Evolutionary conservation across 2,329 filamentous ascomycete genomes (phyloP), one percentile per base, ranked within the genome.

Genomic region (Scedosporium boydii): DNA sequence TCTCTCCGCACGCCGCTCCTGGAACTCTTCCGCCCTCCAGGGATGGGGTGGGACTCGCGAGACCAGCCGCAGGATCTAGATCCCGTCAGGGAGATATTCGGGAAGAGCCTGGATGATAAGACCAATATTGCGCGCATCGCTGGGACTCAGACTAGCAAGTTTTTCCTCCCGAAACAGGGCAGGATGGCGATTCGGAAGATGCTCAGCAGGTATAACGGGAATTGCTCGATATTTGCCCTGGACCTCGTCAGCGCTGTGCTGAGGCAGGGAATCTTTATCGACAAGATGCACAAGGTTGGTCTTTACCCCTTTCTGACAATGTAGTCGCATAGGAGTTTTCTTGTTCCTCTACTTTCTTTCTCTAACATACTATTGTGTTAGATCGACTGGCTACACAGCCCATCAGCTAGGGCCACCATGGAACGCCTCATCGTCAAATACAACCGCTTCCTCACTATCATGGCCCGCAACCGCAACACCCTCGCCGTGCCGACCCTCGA

Each of bases 301-400:
- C 4, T 5, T 38, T 21, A 4, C 4, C 6, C n/a, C 16, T 26
- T 57, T 10, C 7, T 18, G 5, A 2, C 34, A 2, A 38, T 12
- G 10, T 38, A 38, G 10, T 38, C 1, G 2, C 34, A 38, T 38
- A 14, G 10, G 34, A 1, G 12, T 38, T 38, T 1, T 12, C 10
- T 38, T 38, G 12, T 38, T 38, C 3, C 10, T 38, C 12, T 9
- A 9, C 27, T 6, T 21, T 6, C 42, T 23, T 29, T 14, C 21
- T 14, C 46, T 51, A 51, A n/a, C 14, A 16, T 23, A 38, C 14
- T 41, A 2, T 23, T 34, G 34, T 23, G 3, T 14, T 64, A 74
- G 66, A 84, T 93, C 57, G 88, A 91, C 73, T 93, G 89, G 90
- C 76, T 93, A 1, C 89, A 90, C 71, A 89, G 86, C 27, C 89